Evolutionary conservation across 176 grass and related monocot species (phyloP), one percentile per base, ranked within the genome.

Genomic region (Bolboschoenus planiculmis): DNA sequence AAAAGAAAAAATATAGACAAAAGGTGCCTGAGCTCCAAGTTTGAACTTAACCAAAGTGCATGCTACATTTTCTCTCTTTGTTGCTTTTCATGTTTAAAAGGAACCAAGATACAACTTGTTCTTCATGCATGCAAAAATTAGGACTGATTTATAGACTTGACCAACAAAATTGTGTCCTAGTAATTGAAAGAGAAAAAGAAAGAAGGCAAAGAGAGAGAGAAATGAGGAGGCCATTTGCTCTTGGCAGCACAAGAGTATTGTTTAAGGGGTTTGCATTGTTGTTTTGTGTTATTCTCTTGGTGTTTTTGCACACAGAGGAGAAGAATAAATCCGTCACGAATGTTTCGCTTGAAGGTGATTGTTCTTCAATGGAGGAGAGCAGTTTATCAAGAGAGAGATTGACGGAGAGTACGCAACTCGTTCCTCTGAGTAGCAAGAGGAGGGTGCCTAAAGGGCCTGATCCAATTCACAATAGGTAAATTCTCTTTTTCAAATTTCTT

Each of bases 401-500:
- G 37, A 63, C 21, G 83, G 46, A 72, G 51, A 15, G 29, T 37
- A 86, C 39, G 33, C 30, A 63, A 56, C 24, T 51, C 64, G 16
- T 27, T 84, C 34, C 46, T 64, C 85, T 66, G 43, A 94, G 11
- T 43, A 90, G 86, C 84, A 89, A 89, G 78, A 92, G 93, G 58
- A 87, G 33, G 62, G 93, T 96, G 26, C 93, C 90, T 14, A 90
- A 87, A 81, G 90, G 93, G 11, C 90, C 93, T 15, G 90, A 96
- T 92, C 90, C 93, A 64, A 92, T 92, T 74, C 93, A 96, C 85
- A 96, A 96, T 84, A 96, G 90, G 90, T 96, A 90, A 14, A n/a
- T 55, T 51, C 79, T 59, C 15, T n/a, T 74, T 10, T 58, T 78
- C 1, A 18, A 51, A 15, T 55, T 37, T 1, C 1, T 37, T 56